These are phyloP conservation scores for Xylaria sp. DNA, from an alignment of 2,329 filamentous ascomycete species.

Conservation along the genomic window DNA sequence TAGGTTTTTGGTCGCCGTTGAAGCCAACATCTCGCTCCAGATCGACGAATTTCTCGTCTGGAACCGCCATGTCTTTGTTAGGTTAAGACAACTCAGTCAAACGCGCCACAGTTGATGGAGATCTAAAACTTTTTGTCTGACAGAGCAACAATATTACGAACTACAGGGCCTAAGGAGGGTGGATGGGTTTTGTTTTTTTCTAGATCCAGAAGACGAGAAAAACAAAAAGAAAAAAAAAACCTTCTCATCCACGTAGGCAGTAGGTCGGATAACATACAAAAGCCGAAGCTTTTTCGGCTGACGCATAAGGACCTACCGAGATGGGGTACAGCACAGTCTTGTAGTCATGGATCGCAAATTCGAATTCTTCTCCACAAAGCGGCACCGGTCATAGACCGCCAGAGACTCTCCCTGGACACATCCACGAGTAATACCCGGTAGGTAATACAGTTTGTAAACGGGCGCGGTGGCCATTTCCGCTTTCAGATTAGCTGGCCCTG, in stretches of 20 bases:
- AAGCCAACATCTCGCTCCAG: conserved; percentile 32
- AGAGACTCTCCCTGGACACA: neutral
- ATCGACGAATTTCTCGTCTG: conserved; percentile 35
- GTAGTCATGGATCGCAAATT: conserved; percentile 11
- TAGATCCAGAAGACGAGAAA: neutral
- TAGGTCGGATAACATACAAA: conserved; percentile 21
- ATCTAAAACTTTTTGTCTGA: neutral
- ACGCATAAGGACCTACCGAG: conserved; percentile 13
- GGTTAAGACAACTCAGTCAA: neutral
- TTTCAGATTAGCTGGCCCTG: conserved; percentile 1
- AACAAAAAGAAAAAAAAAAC: conserved; percentile 1
- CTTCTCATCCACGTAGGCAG: conserved; percentile 7
- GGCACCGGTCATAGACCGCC: neutral
- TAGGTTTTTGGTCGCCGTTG: conserved; percentile 12
- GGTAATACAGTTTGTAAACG: neutral
- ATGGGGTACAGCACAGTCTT: neutral
- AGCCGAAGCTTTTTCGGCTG: conserved; percentile 20
- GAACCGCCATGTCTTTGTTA: conserved; percentile 27
- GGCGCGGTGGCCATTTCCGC: conserved; percentile 13
- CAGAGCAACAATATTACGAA: neutral
- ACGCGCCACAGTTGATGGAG: conserved; percentile 2
- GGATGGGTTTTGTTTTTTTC: conserved; percentile 26
- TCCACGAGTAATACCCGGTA: neutral
- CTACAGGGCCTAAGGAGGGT: conserved; percentile 8
- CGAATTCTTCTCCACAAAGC: neutral